These are phyloP conservation scores for Raddia guianensis DNA, from an alignment of 176 grass and related monocot species.

Conservation along the genomic window DNA sequence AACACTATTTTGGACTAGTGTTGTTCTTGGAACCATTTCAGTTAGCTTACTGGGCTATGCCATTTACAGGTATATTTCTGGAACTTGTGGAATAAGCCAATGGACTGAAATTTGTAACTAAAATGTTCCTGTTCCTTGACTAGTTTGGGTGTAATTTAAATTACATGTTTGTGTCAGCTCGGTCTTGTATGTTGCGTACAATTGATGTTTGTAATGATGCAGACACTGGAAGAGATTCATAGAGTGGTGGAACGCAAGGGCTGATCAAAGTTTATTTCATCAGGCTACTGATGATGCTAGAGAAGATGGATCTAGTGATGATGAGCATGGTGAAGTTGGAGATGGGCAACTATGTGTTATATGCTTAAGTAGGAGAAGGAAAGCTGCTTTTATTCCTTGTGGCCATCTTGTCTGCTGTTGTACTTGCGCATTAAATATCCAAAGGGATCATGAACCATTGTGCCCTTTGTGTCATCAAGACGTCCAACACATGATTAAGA, in stretches of 20 bases:
- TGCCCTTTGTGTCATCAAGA: conserved; percentile 86
- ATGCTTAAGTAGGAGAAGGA: conserved; percentile 73
- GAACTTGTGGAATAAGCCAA: conserved; percentile 1
- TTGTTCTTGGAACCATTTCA: conserved; percentile 78
- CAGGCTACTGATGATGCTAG: conserved; percentile 36
- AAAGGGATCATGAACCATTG: conserved; percentile 42
- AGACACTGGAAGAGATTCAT: conserved; percentile 73
- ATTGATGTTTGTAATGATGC: conserved; percentile 39
- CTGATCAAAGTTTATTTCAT: conserved; percentile 52
- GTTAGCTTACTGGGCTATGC: conserved; percentile 72
- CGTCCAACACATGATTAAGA: conserved; percentile 69
- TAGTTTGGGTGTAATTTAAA: conserved; percentile 22
- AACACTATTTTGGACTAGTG: conserved; percentile 72
- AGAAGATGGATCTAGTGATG: conserved; percentile 37
- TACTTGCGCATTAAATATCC: conserved; percentile 63
- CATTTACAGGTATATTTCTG: conserved; percentile 61
- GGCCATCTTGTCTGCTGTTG: conserved; percentile 94
- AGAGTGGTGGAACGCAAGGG: conserved; percentile 53
- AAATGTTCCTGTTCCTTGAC: conserved; percentile 6
- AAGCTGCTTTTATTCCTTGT: conserved; percentile 87
- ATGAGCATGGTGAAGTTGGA: conserved; percentile 47
- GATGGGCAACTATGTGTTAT: conserved; percentile 93
- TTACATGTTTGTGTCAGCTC: conserved; percentile 7
- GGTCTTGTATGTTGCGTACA: background rate
- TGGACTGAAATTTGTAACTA: background rate